These are phyloP conservation scores for Globisporangium apiculatum DNA, from an alignment of 352 stramenopile species.

Conservation along the genomic window DNA sequence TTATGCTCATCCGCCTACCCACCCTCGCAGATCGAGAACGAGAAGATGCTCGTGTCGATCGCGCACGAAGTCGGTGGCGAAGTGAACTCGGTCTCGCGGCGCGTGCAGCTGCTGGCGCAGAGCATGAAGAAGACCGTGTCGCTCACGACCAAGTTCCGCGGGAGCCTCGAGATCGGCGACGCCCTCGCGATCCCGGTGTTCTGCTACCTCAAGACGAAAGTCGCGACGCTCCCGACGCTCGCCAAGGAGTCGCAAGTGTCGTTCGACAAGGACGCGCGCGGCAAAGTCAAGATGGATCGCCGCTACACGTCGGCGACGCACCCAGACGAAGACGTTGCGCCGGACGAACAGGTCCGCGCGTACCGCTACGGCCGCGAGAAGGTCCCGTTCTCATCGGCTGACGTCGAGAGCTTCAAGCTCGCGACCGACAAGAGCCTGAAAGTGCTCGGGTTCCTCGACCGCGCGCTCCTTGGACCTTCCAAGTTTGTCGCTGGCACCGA, in stretches of 20 bases:
- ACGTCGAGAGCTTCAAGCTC: constrained; percentile 80
- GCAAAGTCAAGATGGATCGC: constrained; percentile 69
- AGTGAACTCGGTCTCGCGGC: constrained; percentile 57
- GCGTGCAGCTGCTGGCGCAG: constrained; percentile 67
- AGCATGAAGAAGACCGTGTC: constrained; percentile 70
- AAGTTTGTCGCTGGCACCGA: constrained; percentile 64
- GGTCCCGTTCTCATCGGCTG: constrained; percentile 73
- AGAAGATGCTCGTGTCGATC: constrained; percentile 84
- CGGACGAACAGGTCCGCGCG: constrained; percentile 68
- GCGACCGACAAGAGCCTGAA: constrained; percentile 74
- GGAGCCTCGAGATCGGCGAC: constrained; percentile 55
- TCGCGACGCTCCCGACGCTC: constrained; percentile 57
- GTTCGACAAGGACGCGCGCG: constrained; percentile 44
- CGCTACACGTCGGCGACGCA: constrained; percentile 60
- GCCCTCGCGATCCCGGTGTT: constrained; percentile 65
- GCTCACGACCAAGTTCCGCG: constrained; percentile 75
- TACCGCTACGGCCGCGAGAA: constrained; percentile 76
- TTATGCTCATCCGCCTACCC: not conserved
- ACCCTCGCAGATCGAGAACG: constrained; percentile 46
- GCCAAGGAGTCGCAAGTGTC: constrained; percentile 65
- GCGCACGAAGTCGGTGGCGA: constrained; percentile 60
- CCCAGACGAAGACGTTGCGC: constrained; percentile 61
- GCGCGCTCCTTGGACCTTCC: constrained; percentile 30
- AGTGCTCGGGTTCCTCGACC: constrained; percentile 63
- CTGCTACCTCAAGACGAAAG: constrained; percentile 78